These are phyloP conservation scores for Albophoma yamanashiensis DNA, from an alignment of 2,329 filamentous ascomycete genomes.

Conservation along the genomic window DNA sequence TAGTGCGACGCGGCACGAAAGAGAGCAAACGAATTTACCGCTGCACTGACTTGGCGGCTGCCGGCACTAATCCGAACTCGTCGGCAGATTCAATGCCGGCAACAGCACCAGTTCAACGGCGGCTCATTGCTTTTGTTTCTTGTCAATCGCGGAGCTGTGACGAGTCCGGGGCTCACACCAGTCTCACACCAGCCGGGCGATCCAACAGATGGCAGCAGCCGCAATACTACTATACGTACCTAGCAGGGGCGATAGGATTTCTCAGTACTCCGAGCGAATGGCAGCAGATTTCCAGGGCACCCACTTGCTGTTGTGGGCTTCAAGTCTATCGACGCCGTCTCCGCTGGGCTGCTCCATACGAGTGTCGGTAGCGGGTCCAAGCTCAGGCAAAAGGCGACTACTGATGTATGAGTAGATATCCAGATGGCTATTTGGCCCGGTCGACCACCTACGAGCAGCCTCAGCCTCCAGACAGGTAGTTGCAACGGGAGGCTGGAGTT, in stretches of 20 bases:
- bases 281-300: background rate
- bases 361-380: background rate
- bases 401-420: background rate
- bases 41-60: background rate
- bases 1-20: background rate
- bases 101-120: background rate
- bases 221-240: too few relatives aligned
- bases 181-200: background rate
- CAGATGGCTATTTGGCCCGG: background rate
- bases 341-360: background rate
- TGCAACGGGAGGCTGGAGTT: background rate
- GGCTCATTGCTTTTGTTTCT: background rate
- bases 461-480: background rate
- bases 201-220: background rate
- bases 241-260: background rate
- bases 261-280: background rate
- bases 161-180: background rate
- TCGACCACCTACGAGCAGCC: background rate
- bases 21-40: background rate
- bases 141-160: background rate
- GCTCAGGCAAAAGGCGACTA: background rate
- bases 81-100: background rate
- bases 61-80: background rate
- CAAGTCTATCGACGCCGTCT: background rate
- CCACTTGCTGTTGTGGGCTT: background rate